Conservation (phyloP, 352 stramenopile species). For the Globisporangium alternatum region DNA sequence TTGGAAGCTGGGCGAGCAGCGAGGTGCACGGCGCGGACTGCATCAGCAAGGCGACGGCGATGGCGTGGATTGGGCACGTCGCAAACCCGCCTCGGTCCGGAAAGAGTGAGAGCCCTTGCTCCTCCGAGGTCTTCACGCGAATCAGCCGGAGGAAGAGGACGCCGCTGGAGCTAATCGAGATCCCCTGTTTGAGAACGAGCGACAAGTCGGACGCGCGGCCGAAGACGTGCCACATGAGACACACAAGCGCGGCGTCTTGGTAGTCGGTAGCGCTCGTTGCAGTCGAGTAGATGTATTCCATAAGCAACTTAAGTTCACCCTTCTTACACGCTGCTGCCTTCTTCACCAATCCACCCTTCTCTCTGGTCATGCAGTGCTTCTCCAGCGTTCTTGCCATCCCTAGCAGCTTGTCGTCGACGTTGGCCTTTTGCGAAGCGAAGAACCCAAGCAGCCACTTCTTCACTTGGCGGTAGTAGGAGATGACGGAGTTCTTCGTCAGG, state of each 20-base stretch:
- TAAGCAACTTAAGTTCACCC: no score
- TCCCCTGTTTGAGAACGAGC: slow-evolving; percentile 17
- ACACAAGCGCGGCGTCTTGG: slow-evolving; percentile 27
- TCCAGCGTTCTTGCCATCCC: not conserved
- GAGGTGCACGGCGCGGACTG: not conserved
- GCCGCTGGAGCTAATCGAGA: slow-evolving; percentile 16
- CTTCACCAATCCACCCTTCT: slow-evolving; percentile 9
- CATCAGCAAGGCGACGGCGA: slow-evolving; percentile 6
- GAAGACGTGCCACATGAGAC: slow-evolving; percentile 28
- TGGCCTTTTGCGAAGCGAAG: not conserved
- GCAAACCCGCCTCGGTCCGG: slow-evolving; percentile 14
- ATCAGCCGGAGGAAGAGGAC: slow-evolving; percentile 29
- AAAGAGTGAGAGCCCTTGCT: slow-evolving; percentile 30
- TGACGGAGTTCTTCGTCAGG: not conserved
- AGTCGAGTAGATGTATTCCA: slow-evolving; percentile 4
- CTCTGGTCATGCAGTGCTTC: slow-evolving; percentile 17
- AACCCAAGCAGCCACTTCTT: not conserved
- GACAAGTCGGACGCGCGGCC: no score
- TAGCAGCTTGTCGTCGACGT: not conserved
- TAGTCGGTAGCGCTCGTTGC: slow-evolving; percentile 20
- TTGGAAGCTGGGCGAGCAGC: slow-evolving; percentile 18
- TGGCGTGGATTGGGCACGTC: slow-evolving; percentile 21
- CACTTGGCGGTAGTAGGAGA: slow-evolving; percentile 1
- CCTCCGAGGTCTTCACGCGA: slow-evolving; percentile 26
- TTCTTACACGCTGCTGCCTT: no score